Evolutionary conservation across 1,284 basidiomycete genomes (phyloP), one percentile per base, ranked within the genome.

Genomic region (Coniophora puteana): DNA sequence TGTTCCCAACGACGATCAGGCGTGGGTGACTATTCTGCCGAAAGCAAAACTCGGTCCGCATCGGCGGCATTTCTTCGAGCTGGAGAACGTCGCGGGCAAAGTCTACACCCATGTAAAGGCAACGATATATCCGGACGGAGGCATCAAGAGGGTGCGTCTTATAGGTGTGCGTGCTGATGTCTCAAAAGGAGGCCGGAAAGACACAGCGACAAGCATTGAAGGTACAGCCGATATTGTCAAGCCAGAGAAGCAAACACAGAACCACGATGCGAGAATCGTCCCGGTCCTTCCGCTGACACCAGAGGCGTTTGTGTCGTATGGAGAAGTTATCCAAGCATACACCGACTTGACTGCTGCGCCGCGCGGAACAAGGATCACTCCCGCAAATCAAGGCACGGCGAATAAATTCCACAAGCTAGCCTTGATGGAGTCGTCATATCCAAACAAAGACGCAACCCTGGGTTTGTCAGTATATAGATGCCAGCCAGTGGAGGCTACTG

Each of bases 101-200:
- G 61, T 72, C 13, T 93, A 82, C 62, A 92, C 83, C 11, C 95
- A 99, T 62, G 78, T 98, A 43, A 82, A 83, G 53, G 69, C 95
- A 47, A 91, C 87, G 14, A 96, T 97, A 56, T 81, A 89, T 62
- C 95, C 95, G 4, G 95, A 99, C 59, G 95, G 95, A 36, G 95
- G 95, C 17, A 72, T 98, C 59, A 99, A 99, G 69, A 81, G 95
- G 8, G 69, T 99, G 17, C 79, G 95, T 38, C 62, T 98, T 35
- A 72, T 83, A 45, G 95, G 95, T 12, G 75, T 77, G 41, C 78
- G 74, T 43, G 69, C 68, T 3, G 48, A 45, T 18, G n/a, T n/a
- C n/a, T n/a, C n/a, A n/a, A n/a, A n/a, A n/a, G n/a, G n/a, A n/a
- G n/a, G n/a, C n/a, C n/a, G n/a, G n/a, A 20, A 31, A 20, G 33